A percentile compares a stretch with the other conserved stretches of the same genome.
Evolutionary conservation across 495 filamentous ascomycete species (phyloP).

Genomic region (Neurospora hispaniola): DNA sequence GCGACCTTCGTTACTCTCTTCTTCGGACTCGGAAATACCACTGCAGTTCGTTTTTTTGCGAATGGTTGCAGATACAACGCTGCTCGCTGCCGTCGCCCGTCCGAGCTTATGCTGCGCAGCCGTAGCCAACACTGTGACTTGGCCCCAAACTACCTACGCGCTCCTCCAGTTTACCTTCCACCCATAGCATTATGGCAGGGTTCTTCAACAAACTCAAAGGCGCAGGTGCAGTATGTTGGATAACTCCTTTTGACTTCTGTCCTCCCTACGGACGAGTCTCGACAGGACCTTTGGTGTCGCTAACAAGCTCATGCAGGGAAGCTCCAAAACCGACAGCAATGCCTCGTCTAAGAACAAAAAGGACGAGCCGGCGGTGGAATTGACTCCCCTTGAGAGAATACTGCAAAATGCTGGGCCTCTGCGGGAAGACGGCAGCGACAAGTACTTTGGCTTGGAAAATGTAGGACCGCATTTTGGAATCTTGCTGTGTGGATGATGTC

Average conservation of each 20-base stretch:
- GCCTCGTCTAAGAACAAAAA: constrained; percentile 49
- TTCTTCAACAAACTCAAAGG: constrained; percentile 35
- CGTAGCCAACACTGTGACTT: neutral
- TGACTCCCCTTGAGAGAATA: constrained; percentile 76
- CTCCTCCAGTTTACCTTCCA: constrained; percentile 5
- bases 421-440: constrained; percentile 84
- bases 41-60: neutral
- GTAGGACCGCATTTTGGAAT: constrained; percentile 41
- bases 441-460: constrained; percentile 98
- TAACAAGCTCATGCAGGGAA: constrained; percentile 16
- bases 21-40: neutral
- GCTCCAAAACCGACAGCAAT: constrained; percentile 28
- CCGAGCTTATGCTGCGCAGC: constrained; percentile 7
- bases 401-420: constrained; percentile 68
- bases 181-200: constrained; percentile 30
- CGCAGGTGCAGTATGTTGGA: constrained; percentile 22
- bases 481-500: constrained; percentile 3
- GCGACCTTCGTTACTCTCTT: neutral
- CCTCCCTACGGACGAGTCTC: neutral
- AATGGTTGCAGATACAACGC: constrained; percentile 3
- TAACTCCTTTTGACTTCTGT: neutral
- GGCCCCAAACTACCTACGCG: constrained; percentile 1
- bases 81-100: neutral
- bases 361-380: constrained; percentile 53
- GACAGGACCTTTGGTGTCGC: neutral